Percentiles rank a stretch among this genome's conserved stretches.
Evolutionary conservation across 495 filamentous ascomycete species (phyloP).

Genomic region (Neurospora sp.): DNA sequence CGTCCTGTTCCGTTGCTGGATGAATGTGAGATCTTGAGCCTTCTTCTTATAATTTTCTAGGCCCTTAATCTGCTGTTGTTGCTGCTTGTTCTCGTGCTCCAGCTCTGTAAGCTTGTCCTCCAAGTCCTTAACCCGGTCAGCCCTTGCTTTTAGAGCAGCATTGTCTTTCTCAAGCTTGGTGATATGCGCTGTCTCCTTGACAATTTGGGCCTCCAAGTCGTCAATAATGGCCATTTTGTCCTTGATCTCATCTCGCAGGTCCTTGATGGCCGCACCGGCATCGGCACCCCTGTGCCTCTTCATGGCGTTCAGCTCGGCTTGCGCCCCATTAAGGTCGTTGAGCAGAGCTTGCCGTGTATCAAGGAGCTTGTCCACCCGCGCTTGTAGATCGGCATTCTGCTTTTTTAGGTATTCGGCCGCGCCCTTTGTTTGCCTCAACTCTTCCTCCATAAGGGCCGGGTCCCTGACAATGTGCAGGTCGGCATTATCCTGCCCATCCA

Average conservation of each 20-base stretch:
- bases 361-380: constrained; percentile 23
- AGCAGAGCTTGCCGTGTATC: constrained; percentile 19
- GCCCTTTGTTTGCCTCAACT: constrained; percentile 19
- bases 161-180: constrained; percentile 33
- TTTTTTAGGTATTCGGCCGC: constrained; percentile 19
- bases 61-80: constrained; percentile 70
- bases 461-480: constrained; percentile 12
- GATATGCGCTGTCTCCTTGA: constrained; percentile 22
- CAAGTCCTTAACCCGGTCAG: constrained; percentile 32
- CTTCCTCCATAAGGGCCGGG: constrained; percentile 24
- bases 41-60: constrained; percentile 68
- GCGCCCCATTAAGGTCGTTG: constrained; percentile 15
- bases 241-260: constrained; percentile 31
- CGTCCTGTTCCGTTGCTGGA: constrained; percentile 39
- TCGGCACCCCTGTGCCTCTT: constrained; percentile 20
- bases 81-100: constrained; percentile 60
- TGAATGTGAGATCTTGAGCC: constrained; percentile 46
- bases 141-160: constrained; percentile 31
- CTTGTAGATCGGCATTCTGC: constrained; percentile 24
- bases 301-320: constrained; percentile 21
- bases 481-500: constrained; percentile 1
- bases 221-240: constrained; percentile 28
- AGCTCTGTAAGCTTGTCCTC: constrained; percentile 53
- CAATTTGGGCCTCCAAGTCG: constrained; percentile 25
- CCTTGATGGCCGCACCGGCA: constrained; percentile 17